A percentile compares a stretch with the other conserved stretches of the same genome.
These are phyloP conservation scores for Cucumis hystrix DNA, from an alignment of 306 rosid genomes.

Conservation along the genomic window DNA sequence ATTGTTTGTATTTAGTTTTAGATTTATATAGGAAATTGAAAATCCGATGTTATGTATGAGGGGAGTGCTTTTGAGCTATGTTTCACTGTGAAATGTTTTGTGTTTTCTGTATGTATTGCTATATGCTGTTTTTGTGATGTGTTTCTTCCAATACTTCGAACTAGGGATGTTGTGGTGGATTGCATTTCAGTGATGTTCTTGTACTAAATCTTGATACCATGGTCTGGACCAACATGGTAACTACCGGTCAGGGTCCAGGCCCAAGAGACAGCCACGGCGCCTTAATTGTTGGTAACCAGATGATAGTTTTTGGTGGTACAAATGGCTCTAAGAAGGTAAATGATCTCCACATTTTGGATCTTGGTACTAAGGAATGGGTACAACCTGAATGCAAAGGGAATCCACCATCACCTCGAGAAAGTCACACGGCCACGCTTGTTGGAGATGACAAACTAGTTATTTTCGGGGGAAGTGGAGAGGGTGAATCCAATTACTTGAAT, in stretches of 20 bases:
- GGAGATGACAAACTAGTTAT: conserved; percentile 52
- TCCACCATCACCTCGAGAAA: conserved; percentile 84
- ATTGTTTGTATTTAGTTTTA: background rate
- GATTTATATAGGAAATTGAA: background rate
- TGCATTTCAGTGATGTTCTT: conserved; percentile 78
- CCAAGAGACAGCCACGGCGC: conserved; percentile 94
- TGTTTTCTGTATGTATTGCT: background rate
- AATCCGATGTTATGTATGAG: background rate
- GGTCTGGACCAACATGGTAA: conserved; percentile 54
- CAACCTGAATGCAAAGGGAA: conserved; percentile 57
- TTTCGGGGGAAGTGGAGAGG: conserved; percentile 97
- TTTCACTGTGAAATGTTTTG: background rate
- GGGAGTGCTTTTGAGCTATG: background rate
- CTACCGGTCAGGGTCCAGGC: conserved; percentile 76
- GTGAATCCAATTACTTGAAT: conserved; percentile 67
- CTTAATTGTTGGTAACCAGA: conserved; percentile 37
- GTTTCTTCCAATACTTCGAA: background rate
- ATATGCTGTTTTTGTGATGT: conserved; percentile 1
- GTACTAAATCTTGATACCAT: conserved; percentile 55
- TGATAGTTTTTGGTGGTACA: conserved; percentile 96
- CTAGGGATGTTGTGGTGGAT: conserved; percentile 93
- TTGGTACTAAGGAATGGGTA: conserved; percentile 54
- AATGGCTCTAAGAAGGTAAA: conserved; percentile 84
- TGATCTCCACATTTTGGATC: conserved; percentile 62
- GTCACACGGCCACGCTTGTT: conserved; percentile 75